Evolutionary conservation across 306 rosid species (phyloP).

Genomic region (Medicago arabica): DNA sequence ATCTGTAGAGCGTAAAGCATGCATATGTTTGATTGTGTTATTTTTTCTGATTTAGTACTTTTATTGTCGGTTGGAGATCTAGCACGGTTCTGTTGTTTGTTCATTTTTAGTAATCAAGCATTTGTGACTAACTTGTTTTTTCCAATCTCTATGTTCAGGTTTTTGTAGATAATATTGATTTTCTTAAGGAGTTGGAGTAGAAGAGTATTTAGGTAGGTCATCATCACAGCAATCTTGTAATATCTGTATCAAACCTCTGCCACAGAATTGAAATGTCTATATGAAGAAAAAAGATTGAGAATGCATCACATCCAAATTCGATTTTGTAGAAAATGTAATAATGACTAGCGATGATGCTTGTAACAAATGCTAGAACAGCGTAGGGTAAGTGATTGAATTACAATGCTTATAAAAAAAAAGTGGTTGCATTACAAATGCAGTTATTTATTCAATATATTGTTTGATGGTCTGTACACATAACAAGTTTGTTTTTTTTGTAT

Average conservation of each 20-base stretch:
- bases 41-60: constrained; percentile 28
- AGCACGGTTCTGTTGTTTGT: not conserved
- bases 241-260: constrained; percentile 42
- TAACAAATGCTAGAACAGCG: constrained; percentile 22
- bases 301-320: constrained; percentile 52
- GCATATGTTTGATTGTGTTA: constrained; percentile 12
- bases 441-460: not conserved
- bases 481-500: not conserved
- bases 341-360: constrained; percentile 39
- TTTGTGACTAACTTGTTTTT: constrained; percentile 38
- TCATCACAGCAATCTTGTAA: constrained; percentile 34
- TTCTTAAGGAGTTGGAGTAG: constrained; percentile 92
- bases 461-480: constrained; percentile 1
- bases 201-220: constrained; percentile 45
- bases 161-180: constrained; percentile 95
- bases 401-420: not conserved
- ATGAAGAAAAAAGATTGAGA: constrained; percentile 42
- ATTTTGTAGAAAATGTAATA: constrained; percentile 71
- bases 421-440: constrained; percentile 4
- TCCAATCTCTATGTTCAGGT: constrained; percentile 59
- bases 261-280: constrained; percentile 38
- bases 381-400: constrained; percentile 3
- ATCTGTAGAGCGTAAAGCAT: constrained; percentile 17
- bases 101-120: constrained; percentile 33
- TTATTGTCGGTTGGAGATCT: constrained; percentile 35